Evolutionary conservation across 1,284 basidiomycete species (phyloP).

Genomic region (Sporisorium scitamineum): DNA sequence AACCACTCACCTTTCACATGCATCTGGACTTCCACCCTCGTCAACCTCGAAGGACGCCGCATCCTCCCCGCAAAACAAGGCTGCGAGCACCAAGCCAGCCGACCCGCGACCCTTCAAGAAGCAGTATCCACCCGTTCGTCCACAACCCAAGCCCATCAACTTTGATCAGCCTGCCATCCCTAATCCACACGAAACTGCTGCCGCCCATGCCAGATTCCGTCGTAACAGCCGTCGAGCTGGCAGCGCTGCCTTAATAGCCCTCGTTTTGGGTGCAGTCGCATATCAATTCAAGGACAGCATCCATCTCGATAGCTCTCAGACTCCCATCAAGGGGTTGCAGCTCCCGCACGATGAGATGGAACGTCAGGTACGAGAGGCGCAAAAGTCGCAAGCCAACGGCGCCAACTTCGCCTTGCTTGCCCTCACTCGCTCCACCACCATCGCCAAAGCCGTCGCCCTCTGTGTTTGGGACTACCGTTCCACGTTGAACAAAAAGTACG

Average conservation of each 20-base stretch:
- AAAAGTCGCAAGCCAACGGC: constrained; percentile 48
- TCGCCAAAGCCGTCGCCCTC: constrained; percentile 66
- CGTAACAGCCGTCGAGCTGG: constrained; percentile 35
- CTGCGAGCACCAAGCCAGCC: background rate
- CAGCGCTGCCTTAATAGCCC: constrained; percentile 8
- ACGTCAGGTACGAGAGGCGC: constrained; percentile 48
- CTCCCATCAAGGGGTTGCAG: constrained; percentile 37
- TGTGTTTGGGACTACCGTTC: constrained; percentile 68
- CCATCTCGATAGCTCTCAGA: constrained; percentile 50
- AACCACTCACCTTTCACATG: constrained; percentile 2
- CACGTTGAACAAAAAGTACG: constrained; percentile 57
- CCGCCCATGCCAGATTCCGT: constrained; percentile 61
- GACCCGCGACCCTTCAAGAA: constrained; percentile 51
- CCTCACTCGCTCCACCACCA: constrained; percentile 62
- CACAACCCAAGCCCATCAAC: constrained; percentile 56
- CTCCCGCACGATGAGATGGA: constrained; percentile 61
- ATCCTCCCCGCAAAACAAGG: background rate
- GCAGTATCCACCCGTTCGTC: constrained; percentile 58
- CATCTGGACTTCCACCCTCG: background rate
- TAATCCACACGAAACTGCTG: constrained; percentile 62
- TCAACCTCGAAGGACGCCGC: constrained; percentile 10
- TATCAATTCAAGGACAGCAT: constrained; percentile 45
- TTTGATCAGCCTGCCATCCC: constrained; percentile 67
- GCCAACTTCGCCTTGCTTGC: constrained; percentile 60
- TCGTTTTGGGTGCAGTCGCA: constrained; percentile 28